Conservation (phyloP, 305 asterid genomes). For the Solanum aculeatissimum region DNA sequence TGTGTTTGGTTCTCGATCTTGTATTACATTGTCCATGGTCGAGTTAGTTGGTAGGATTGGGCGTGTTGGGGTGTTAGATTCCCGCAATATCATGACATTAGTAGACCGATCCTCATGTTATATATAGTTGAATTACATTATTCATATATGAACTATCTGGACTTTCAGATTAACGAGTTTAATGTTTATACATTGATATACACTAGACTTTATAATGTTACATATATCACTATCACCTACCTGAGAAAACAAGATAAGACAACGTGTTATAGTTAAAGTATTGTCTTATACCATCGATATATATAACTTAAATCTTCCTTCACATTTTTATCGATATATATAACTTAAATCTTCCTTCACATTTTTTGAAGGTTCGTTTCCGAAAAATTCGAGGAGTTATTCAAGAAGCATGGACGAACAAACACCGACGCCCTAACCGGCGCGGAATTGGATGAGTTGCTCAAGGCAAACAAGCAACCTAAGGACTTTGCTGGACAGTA, state of each 20-base stretch:
- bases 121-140: too few relatives aligned
- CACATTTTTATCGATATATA: background rate
- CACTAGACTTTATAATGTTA: background rate
- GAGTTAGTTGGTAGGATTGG: background rate
- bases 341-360: background rate
- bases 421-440: background rate
- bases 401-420: background rate
- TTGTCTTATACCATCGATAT: too few relatives aligned
- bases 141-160: background rate
- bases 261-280: background rate
- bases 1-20: background rate
- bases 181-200: background rate
- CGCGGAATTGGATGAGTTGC: background rate
- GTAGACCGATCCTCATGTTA: background rate
- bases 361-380: background rate
- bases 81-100: background rate
- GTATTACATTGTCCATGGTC: background rate
- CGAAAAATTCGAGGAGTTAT: background rate
- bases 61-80: background rate
- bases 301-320: background rate
- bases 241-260: background rate
- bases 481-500: conserved; percentile 1
- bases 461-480: background rate
- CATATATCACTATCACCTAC: background rate
- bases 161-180: background rate